phyloP scores from a whole-genome alignment of 106 monocot genomes.

The Iris macrosiphon region DNA sequence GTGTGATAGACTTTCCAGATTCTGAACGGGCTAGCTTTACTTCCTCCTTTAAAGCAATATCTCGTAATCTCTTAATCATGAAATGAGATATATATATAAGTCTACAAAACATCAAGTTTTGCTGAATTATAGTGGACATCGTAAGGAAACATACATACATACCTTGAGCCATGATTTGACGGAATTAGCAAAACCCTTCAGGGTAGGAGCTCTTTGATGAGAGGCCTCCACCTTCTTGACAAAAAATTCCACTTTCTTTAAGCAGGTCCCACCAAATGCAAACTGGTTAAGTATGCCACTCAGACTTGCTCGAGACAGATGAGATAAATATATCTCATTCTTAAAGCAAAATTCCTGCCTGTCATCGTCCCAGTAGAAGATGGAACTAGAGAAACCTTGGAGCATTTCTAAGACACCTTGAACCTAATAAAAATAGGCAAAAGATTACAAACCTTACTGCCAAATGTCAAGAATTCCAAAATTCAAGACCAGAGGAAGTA shows the following conservation, averaged over 20 bases:
- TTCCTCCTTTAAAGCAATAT: constrained; percentile 67
- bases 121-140: background rate
- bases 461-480: background rate
- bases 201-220: constrained; percentile 38
- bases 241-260: constrained; percentile 74
- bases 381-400: constrained; percentile 69
- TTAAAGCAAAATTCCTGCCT: constrained; percentile 30
- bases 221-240: constrained; percentile 49
- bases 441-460: background rate
- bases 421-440: constrained; percentile 34
- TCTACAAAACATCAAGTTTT: background rate
- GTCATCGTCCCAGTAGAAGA: constrained; percentile 56
- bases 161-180: constrained; percentile 83
- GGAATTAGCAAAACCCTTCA: constrained; percentile 71
- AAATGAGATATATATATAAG: constrained; percentile 8
- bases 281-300: constrained; percentile 42
- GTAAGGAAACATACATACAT: background rate
- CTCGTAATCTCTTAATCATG: constrained; percentile 51
- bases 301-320: constrained; percentile 67
- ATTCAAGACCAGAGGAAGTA: background rate
- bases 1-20: constrained; percentile 38
- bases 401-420: constrained; percentile 63
- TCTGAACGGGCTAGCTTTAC: constrained; percentile 16
- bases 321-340: constrained; percentile 49
- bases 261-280: constrained; percentile 58